These are phyloP conservation scores for Eucalyptus curtisii DNA, from an alignment of 345 rosid genomes.

Conservation along the genomic window DNA sequence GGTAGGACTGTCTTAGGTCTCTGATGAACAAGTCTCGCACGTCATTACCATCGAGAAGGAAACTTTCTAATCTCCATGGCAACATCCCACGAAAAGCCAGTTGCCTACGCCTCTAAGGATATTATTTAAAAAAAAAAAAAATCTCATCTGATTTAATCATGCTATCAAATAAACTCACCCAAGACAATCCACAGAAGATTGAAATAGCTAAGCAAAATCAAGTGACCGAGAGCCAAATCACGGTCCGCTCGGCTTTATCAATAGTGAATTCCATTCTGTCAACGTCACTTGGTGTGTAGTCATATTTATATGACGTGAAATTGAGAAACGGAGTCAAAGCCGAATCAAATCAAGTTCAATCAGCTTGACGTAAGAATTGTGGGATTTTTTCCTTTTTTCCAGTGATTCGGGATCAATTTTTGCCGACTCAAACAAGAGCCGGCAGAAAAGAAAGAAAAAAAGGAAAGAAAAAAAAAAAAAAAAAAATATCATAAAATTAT, in stretches of 20 bases:
- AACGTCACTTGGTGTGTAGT: not conserved
- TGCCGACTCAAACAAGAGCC: too few relatives aligned
- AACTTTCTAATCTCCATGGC: not conserved
- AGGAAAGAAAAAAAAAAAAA: accelerated
- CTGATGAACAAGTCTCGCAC: not conserved
- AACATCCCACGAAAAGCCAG: not conserved
- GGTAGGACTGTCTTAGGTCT: not conserved
- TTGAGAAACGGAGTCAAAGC: not conserved
- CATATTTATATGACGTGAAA: not conserved
- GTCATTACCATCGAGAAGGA: not conserved
- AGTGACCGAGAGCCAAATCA: not conserved
- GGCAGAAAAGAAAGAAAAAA: too few relatives aligned
- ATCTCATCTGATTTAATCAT: not conserved
- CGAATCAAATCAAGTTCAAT: not conserved
- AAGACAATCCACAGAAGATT: not conserved
- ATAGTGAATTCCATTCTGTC: not conserved
- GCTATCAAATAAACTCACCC: not conserved
- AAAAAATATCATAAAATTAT: too few relatives aligned
- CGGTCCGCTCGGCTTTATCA: not conserved
- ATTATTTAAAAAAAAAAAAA: not conserved
- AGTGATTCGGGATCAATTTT: not conserved
- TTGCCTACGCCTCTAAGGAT: not conserved
- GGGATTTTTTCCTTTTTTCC: not conserved
- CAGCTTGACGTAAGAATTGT: not conserved
- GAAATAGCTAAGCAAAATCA: not conserved